Base-by-base conservation (phyloP, 768 basidiomycete genomes). In the Tylopilus intermedius region DNA sequence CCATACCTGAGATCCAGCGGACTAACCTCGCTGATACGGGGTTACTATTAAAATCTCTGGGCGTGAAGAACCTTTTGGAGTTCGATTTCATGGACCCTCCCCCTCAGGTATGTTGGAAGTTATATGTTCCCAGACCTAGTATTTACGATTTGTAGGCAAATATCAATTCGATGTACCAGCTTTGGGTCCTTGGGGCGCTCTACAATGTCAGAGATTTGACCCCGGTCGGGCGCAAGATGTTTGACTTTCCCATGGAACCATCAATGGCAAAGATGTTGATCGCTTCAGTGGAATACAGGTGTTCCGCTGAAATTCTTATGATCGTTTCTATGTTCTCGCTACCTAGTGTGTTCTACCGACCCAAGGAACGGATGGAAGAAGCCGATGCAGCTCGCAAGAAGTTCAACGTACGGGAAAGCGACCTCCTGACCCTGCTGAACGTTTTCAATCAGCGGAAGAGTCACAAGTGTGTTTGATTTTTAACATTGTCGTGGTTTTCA, bases 61-160 rank as follows among this genome's bases (percentile, higher is more conserved):
- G 96, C 9, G 96, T 99, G 39, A 96, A 96, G 75, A 93, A 98
- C 66, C 72, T 97, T 39, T 79, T 99, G 21, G 95, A 99, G 71
- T 99, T 98, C 64, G 95, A 98, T 71, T 99, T 99, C 67, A 98
- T 99, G 96, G 96, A 99, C 67, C 96, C 96, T n/a, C 96, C 96
- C 21, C 96, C 96, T n/a, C 94, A 95, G 79, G 90, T 86, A 61
- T 50, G 69, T 58, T 44, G 45, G 29, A 45, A 27, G 26, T 4
- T 6, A 10, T 39, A 14, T 29, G 37, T 37, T 14, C 30, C 1
- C 2, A 6, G 24, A 32, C 0, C 2, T n/a, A 26, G 40, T 15
- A 43, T 27, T 57, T 49, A 61, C 49, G 14, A 33, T 46, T 4
- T 33, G 3, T 58, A 94, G 86, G 90, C 91, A 49, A 97, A 97